Conservation (phyloP, 768 basidiomycete genomes). For the Serendipita sp. region DNA sequence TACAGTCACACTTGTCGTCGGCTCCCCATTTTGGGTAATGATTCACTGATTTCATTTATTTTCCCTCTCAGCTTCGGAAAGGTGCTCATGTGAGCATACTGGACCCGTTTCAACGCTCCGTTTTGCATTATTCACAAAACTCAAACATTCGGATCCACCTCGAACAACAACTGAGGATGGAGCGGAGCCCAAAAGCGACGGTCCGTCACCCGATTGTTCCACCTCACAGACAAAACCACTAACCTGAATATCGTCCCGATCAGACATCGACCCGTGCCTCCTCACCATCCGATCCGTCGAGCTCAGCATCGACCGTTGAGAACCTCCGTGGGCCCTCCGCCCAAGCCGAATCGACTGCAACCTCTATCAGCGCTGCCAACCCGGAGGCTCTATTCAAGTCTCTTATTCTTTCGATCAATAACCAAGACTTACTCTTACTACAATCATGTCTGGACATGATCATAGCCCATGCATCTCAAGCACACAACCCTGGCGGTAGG, state of each 20-base stretch:
- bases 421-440: neutral
- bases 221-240: neutral
- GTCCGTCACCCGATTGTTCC: neutral
- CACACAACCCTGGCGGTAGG: neutral
- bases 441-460: neutral
- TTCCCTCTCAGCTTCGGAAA: neutral
- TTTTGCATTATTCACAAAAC: neutral
- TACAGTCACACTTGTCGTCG: neutral
- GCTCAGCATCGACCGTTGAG: neutral
- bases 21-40: neutral
- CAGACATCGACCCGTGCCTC: neutral
- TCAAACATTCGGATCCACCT: neutral
- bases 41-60: slow-evolving; percentile 1
- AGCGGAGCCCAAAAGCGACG: neutral
- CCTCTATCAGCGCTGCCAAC: neutral
- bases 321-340: neutral
- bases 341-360: neutral
- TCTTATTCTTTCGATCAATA: neutral
- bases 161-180: slow-evolving; percentile 1
- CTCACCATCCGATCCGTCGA: neutral
- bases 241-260: neutral
- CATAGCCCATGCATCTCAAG: neutral
- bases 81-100: neutral
- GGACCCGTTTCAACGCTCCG: neutral
- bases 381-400: neutral